Evolutionary conservation across 345 rosid species (phyloP).

Genomic region (Syzygium aqueum): DNA sequence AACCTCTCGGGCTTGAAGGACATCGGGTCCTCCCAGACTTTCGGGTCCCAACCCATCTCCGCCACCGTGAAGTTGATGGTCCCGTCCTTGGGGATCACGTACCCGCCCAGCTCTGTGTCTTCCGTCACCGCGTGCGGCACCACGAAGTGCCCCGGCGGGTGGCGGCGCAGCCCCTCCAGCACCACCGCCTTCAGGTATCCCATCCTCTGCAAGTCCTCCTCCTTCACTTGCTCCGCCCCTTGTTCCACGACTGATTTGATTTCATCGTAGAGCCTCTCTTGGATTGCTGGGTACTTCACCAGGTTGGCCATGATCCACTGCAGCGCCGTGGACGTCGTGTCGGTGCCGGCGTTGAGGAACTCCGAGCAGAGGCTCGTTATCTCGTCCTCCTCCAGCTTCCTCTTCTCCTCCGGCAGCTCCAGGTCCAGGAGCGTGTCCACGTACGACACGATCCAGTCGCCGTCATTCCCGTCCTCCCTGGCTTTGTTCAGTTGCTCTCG

Average conservation of each 20-base stretch:
- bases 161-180: not conserved
- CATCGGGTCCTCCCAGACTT: not conserved
- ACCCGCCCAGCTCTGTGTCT: not conserved
- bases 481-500: not conserved
- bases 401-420: not conserved
- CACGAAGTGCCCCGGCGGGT: not conserved
- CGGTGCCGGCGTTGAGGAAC: constrained; percentile 5
- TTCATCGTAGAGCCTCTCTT: not conserved
- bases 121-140: not conserved
- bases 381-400: not conserved
- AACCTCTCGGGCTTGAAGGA: constrained; percentile 1
- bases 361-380: not conserved
- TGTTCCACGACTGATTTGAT: not conserved
- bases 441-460: not conserved
- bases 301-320: constrained; percentile 10
- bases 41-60: not conserved
- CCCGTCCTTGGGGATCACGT: not conserved
- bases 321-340: constrained; percentile 6
- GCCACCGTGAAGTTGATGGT: constrained; percentile 1
- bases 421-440: constrained; percentile 1
- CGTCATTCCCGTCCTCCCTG: not conserved
- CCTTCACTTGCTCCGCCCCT: not conserved
- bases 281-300: constrained; percentile 1
- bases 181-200: not conserved
- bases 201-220: not conserved